Base-by-base conservation (phyloP, 176 grass and related monocot species). In the Oryza rufipogon region DNA sequence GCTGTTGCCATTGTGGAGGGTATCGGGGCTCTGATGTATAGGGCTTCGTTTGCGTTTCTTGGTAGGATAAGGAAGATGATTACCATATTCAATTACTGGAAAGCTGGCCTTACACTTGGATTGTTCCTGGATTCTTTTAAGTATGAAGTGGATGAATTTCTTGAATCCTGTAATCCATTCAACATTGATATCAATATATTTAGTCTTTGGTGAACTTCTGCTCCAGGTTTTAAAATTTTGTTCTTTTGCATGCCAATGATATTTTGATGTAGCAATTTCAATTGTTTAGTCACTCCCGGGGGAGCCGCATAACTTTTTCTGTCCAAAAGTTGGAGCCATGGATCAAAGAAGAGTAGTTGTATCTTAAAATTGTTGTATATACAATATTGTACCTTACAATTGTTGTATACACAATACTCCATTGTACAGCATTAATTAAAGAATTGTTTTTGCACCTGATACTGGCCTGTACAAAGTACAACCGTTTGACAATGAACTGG, bases 11-110 rank as follows among this genome's bases (percentile, higher is more conserved):
- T 95, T 68, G 95, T 98, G 30, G 92, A 95, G 77, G 92, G 77
- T 66, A 95, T 98, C n/a, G 95, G 92, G 11, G 92, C 91, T 23
- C 82, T 98, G 17, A 98, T 98, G 95, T 97, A 97, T 65, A 88
- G 76, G 69, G 87, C 88, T 44, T 95, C 92, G 1, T 86, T 88
- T 83, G 51, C 82, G 4, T 77, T 90, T 71, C 26, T 95, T 63
- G 88, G 90, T 76, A 91, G 82, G 87, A 89, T 93, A 23, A 93
- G 74, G 80, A 87, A 80, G 10, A 69, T 91, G 73, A 86, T 97
- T 48, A 42, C 76, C 64, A 75, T 98, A 71, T 98, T 98, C 26
- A 98, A 98, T 85, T 98, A 86, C 79, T 98, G 95, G 95, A 98
- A 98, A 92, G 95, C 92, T 45, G 92, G 95, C 13, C 89, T 98